Conservation (phyloP, 306 rosid species). For the Trifolium fragiferum region DNA sequence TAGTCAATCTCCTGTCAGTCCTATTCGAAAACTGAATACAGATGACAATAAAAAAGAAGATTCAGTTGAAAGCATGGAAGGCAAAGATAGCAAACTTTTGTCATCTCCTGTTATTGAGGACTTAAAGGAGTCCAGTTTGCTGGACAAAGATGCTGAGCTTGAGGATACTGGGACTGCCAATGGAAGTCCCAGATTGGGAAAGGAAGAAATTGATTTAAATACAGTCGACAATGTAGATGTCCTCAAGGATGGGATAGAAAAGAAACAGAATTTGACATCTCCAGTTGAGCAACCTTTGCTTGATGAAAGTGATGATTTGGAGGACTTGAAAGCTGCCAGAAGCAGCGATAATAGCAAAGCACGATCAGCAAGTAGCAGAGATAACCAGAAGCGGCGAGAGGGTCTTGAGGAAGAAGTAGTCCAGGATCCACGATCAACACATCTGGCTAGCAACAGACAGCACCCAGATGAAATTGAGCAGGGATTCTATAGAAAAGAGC, state of each 20-base stretch:
- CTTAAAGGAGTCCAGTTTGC: slow-evolving; percentile 63
- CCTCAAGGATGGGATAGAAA: slow-evolving; percentile 52
- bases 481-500: slow-evolving; percentile 61
- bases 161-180: slow-evolving; percentile 64
- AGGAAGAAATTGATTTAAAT: slow-evolving; percentile 55
- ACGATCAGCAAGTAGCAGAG: slow-evolving; percentile 92
- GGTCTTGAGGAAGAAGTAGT: slow-evolving; percentile 89
- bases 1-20: slow-evolving; percentile 57
- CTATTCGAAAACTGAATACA: slow-evolving; percentile 52
- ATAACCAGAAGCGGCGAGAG: slow-evolving; percentile 72
- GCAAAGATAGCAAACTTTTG: slow-evolving; percentile 47
- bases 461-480: slow-evolving; percentile 70
- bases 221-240: slow-evolving; percentile 41
- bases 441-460: slow-evolving; percentile 53
- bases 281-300: slow-evolving; percentile 62
- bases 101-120: slow-evolving; percentile 67
- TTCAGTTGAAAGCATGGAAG: slow-evolving; percentile 77
- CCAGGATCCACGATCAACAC: slow-evolving; percentile 73
- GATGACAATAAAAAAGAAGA: slow-evolving; percentile 60
- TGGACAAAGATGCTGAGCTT: slow-evolving; percentile 60
- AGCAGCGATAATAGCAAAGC: slow-evolving; percentile 98
- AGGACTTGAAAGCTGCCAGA: slow-evolving; percentile 87
- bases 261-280: slow-evolving; percentile 56
- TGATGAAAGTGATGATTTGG: slow-evolving; percentile 71
- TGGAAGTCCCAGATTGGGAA: slow-evolving; percentile 65